Evolutionary conservation across 2,329 filamentous ascomycete genomes (phyloP).

Genomic region (Beauveria varroae): DNA sequence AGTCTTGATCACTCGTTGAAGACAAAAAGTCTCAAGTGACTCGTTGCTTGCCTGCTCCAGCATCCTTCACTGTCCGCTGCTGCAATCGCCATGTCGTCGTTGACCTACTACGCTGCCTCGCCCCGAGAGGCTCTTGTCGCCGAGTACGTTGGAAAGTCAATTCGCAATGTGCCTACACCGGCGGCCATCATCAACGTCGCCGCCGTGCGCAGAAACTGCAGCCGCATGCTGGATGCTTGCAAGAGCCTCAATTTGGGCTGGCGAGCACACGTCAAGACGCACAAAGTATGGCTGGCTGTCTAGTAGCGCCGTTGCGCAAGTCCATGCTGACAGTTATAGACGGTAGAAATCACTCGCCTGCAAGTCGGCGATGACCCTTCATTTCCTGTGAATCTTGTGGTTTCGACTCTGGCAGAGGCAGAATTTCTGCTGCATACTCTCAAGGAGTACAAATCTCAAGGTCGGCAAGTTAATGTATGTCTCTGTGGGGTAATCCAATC

Average conservation of each 20-base stretch:
- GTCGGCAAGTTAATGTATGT: conserved; percentile 52
- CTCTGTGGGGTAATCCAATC: too few species aligned
- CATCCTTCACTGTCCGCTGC: background rate
- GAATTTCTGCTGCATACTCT: conserved; percentile 59
- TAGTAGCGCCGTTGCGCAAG: background rate
- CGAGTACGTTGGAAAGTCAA: conserved; percentile 44
- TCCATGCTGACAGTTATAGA: conserved; percentile 36
- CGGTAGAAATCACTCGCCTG: conserved; percentile 55
- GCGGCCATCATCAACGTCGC: conserved; percentile 61
- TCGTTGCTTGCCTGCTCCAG: background rate
- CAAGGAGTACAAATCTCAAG: conserved; percentile 44
- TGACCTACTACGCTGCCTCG: conserved; percentile 18
- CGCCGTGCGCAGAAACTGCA: conserved; percentile 60
- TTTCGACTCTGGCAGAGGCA: conserved; percentile 67
- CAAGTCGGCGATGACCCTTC: conserved; percentile 56
- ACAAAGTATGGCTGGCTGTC: conserved; percentile 54
- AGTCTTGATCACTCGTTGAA: background rate
- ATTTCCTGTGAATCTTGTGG: conserved; percentile 52
- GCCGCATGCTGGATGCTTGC: conserved; percentile 60
- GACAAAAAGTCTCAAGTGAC: background rate
- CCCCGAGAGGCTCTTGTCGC: conserved; percentile 17
- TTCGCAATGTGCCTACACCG: conserved; percentile 56
- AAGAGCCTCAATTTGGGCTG: conserved; percentile 55
- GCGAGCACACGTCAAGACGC: conserved; percentile 74
- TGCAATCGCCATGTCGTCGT: conserved; percentile 15